Percentiles rank a stretch among this genome's conserved stretches.
phyloP scores from a whole-genome alignment of 1,139 yeast genomes.

The Kurtzmaniella quercitrusa region DNA sequence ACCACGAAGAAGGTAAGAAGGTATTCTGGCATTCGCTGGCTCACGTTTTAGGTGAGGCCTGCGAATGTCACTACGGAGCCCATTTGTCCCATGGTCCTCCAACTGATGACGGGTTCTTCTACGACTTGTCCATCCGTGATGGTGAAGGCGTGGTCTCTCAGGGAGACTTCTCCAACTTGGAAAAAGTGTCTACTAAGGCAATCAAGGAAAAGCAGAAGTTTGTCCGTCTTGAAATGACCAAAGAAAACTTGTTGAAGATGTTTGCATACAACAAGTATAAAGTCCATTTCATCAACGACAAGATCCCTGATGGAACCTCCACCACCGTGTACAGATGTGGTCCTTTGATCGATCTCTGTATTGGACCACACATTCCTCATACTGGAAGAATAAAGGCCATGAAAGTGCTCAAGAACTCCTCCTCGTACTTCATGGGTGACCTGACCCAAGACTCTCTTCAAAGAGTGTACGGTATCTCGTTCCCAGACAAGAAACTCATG shows the following conservation, averaged over 20 bases:
- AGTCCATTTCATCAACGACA: slow-evolving; percentile 78
- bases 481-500: slow-evolving; percentile 98
- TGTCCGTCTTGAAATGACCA: slow-evolving; percentile 87
- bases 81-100: slow-evolving; percentile 92
- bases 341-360: slow-evolving; percentile 92
- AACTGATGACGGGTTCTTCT: slow-evolving; percentile 95
- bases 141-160: slow-evolving; percentile 76
- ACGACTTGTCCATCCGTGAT: slow-evolving; percentile 86
- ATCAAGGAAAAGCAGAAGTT: slow-evolving; percentile 96
- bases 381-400: slow-evolving; percentile 95
- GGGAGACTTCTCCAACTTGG: slow-evolving; percentile 79
- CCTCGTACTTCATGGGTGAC: slow-evolving; percentile 95
- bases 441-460: slow-evolving; percentile 90
- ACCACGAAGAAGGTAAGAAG: slow-evolving; percentile 79
- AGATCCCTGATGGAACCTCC: slow-evolving; percentile 93
- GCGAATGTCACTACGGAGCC: slow-evolving; percentile 94
- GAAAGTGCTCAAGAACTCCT: slow-evolving; percentile 91
- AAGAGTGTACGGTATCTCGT: slow-evolving; percentile 96
- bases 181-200: slow-evolving; percentile 83
- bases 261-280: slow-evolving; percentile 94
- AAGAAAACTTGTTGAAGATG: slow-evolving; percentile 89
- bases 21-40: slow-evolving; percentile 99
- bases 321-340: slow-evolving; percentile 99
- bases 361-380: slow-evolving; percentile 98
- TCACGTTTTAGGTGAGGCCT: slow-evolving; percentile 96